phyloP scores from a whole-genome alignment of 768 basidiomycete genomes.

The Tulasnella sp. region DNA sequence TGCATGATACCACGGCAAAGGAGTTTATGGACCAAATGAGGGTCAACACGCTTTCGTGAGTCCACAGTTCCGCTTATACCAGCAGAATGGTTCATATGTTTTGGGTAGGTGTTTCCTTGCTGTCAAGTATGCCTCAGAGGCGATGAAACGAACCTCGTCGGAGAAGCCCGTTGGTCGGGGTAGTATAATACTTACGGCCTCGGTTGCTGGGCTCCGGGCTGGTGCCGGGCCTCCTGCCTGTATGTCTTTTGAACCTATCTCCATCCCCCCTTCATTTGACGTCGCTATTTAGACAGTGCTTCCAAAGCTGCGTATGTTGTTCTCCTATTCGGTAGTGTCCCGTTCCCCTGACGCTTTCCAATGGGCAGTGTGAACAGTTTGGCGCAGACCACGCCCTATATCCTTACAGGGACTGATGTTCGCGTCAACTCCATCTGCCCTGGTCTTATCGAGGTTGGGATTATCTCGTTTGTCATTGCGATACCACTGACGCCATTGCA shows the following conservation, averaged over 20 bases:
- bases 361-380: slow-evolving; percentile 72
- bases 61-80: slow-evolving; percentile 10
- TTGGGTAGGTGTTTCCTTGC: slow-evolving; percentile 69
- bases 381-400: slow-evolving; percentile 69
- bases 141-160: slow-evolving; percentile 47
- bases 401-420: slow-evolving; percentile 68
- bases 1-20: slow-evolving; percentile 48
- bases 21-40: slow-evolving; percentile 65
- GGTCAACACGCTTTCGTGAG: slow-evolving; percentile 57
- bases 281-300: slow-evolving; percentile 53
- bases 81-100: not conserved
- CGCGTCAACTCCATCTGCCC: slow-evolving; percentile 87
- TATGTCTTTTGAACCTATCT: slow-evolving; percentile 2
- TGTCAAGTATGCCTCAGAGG: slow-evolving; percentile 70
- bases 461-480: not conserved
- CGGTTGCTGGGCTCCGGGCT: slow-evolving; percentile 7
- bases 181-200: slow-evolving; percentile 19
- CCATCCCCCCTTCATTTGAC: slow-evolving; percentile 18
- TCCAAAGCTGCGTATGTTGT: slow-evolving; percentile 77
- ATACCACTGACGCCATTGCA: not conserved
- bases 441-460: slow-evolving; percentile 58
- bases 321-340: not conserved
- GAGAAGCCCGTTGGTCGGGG: slow-evolving; percentile 6
- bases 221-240: slow-evolving; percentile 1
- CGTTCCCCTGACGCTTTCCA: not conserved